Conservation (phyloP, 2,329 filamentous ascomycete genomes). For the Cladosporium velox region DNA sequence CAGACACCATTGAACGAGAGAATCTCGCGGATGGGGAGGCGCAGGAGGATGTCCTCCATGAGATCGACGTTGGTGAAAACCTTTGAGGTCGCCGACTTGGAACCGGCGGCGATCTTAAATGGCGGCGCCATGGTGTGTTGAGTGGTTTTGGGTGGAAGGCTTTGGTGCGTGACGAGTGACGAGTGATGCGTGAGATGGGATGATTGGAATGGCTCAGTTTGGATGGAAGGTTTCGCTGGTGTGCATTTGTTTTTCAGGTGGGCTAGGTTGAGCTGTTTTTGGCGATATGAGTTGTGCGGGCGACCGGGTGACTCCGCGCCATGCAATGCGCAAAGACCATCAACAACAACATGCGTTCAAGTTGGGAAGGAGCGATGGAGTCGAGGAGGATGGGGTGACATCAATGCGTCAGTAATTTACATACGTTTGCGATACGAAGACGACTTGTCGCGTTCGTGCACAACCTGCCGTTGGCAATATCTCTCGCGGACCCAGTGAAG, state of each 20-base stretch:
- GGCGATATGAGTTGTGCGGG: not conserved
- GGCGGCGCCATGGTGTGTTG: not conserved
- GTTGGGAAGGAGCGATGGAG: constrained; percentile 6
- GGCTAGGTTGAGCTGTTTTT: not conserved
- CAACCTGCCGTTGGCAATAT: not conserved
- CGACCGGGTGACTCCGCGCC: not conserved
- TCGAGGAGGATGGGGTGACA: not conserved
- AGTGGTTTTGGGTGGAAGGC: not conserved
- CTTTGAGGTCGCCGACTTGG: not conserved
- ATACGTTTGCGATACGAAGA: not conserved
- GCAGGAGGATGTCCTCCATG: constrained; percentile 22
- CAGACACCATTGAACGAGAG: constrained; percentile 19
- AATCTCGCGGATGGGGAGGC: constrained; percentile 16
- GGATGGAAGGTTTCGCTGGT: not conserved
- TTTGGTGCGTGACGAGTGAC: not conserved
- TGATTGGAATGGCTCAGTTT: not conserved
- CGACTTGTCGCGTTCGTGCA: not conserved
- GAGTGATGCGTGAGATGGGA: not conserved
- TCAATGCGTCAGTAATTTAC: not conserved
- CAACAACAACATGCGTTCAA: constrained; percentile 1
- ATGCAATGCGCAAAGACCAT: not conserved
- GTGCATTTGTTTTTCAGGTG: not conserved
- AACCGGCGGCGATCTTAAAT: not conserved
- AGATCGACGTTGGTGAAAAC: constrained; percentile 21
- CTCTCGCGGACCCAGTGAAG: not conserved